phyloP scores from a whole-genome alignment of 2,329 filamentous ascomycete genomes.

The Epicoccum sorghinum region DNA sequence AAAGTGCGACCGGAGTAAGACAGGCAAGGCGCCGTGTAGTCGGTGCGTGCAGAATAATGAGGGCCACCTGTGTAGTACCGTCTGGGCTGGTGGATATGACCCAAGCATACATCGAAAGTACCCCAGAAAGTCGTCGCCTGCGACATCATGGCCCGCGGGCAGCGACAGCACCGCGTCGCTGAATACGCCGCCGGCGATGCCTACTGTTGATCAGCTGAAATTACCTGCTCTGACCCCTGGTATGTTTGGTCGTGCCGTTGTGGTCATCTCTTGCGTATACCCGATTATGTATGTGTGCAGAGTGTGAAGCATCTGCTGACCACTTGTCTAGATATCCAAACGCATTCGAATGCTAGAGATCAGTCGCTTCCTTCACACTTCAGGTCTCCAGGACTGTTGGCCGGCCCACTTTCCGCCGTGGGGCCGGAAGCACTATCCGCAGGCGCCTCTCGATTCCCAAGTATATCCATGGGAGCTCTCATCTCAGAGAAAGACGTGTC shows the following conservation, averaged over 20 bases:
- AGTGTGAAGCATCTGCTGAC: neutral
- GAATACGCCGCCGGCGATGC: constrained; percentile 13
- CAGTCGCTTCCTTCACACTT: constrained; percentile 5
- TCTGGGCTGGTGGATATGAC: constrained; percentile 43
- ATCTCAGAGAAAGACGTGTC: constrained; percentile 33
- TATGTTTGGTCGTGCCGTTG: neutral
- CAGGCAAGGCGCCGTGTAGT: constrained; percentile 30
- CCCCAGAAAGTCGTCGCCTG: constrained; percentile 18
- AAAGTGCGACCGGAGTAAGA: constrained; percentile 35
- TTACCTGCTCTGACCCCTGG: constrained; percentile 13
- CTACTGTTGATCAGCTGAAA: constrained; percentile 3
- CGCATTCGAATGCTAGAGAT: constrained; percentile 1
- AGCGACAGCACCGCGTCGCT: constrained; percentile 19
- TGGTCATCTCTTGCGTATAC: neutral
- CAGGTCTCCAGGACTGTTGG: neutral
- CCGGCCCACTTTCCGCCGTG: constrained; percentile 13
- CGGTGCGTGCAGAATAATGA: constrained; percentile 42
- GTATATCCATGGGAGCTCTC: constrained; percentile 35
- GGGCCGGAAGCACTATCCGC: constrained; percentile 14
- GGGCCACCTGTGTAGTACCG: constrained; percentile 39
- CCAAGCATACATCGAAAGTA: constrained; percentile 41
- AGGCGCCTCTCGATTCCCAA: constrained; percentile 29
- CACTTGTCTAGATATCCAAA: constrained; percentile 5
- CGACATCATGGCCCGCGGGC: constrained; percentile 11
- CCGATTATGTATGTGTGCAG: too few species aligned